Evolutionary conservation across 352 stramenopile species (phyloP).

Genomic region (Phytopythium sindhum): DNA sequence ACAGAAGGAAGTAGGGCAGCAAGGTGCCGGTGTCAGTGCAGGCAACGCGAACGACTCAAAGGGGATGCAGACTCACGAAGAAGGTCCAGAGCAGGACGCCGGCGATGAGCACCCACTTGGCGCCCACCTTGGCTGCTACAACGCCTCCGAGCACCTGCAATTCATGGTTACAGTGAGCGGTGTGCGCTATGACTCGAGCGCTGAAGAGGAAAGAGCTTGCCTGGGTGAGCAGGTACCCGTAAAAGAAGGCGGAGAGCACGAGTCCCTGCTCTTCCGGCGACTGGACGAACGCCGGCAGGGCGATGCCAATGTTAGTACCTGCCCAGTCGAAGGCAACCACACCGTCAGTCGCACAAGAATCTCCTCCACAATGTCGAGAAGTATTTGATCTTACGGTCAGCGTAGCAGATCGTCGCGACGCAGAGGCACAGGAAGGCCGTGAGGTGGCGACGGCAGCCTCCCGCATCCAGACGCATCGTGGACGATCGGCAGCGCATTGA

Average conservation of each 20-base stretch:
- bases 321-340: background rate
- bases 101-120: slow-evolving; percentile 66
- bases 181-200: no score
- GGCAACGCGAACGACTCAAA: background rate
- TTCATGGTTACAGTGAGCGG: background rate
- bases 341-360: slow-evolving; percentile 11
- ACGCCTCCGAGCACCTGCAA: slow-evolving; percentile 69
- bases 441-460: slow-evolving; percentile 50
- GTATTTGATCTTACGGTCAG: slow-evolving; percentile 51
- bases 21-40: background rate
- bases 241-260: slow-evolving; percentile 84
- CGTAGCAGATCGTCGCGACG: slow-evolving; percentile 83
- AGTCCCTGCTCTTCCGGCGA: slow-evolving; percentile 74
- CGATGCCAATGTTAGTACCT: slow-evolving; percentile 87
- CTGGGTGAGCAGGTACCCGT: slow-evolving; percentile 85
- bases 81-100: slow-evolving; percentile 82
- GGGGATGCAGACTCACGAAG: slow-evolving; percentile 39
- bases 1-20: background rate
- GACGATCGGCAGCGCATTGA: background rate
- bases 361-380: background rate
- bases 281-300: slow-evolving; percentile 67
- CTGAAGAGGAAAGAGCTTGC: slow-evolving; percentile 1
- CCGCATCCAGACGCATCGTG: slow-evolving; percentile 3
- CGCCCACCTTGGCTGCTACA: slow-evolving; percentile 57
- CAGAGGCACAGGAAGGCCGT: slow-evolving; percentile 71